Evolutionary conservation across 2,329 filamentous ascomycete genomes (phyloP).

Genomic region (Cordyceps javanica): DNA sequence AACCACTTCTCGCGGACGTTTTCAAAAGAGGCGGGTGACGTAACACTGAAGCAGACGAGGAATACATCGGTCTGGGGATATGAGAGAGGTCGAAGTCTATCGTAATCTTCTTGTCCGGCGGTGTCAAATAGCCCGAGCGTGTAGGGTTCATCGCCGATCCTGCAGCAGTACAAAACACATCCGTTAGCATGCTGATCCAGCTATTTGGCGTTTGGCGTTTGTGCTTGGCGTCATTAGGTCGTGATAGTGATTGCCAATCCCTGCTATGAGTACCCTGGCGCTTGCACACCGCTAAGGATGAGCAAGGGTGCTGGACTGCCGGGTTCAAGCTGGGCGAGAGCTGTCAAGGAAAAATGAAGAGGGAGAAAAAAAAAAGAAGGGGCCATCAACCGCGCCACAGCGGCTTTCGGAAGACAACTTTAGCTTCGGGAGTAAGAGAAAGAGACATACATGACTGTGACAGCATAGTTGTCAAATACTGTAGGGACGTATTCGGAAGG

Average conservation of each 20-base stretch:
- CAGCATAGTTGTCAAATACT: conserved; percentile 99
- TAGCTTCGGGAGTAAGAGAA: conserved; percentile 7
- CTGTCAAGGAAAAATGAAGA: background rate
- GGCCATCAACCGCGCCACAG: background rate
- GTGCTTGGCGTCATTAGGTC: background rate
- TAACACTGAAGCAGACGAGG: conserved; percentile 97
- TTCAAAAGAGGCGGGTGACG: conserved; percentile 94
- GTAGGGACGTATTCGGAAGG: conserved; percentile 99
- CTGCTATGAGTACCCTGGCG: background rate
- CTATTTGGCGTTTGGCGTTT: background rate
- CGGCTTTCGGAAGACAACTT: background rate
- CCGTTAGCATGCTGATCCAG: conserved; percentile 17
- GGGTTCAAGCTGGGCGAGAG: background rate
- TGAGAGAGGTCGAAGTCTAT: conserved; percentile 89
- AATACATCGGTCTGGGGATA: conserved; percentile 99
- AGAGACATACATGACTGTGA: conserved; percentile 91
- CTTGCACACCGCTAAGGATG: conserved; percentile 4
- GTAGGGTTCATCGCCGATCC: conserved; percentile 98
- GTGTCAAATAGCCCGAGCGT: conserved; percentile 97
- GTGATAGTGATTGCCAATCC: background rate
- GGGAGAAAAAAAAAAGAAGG: background rate
- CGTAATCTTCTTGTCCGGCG: conserved; percentile 98
- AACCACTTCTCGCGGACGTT: conserved; percentile 99
- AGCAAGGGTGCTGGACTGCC: conserved; percentile 2
- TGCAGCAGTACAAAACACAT: conserved; percentile 31